Base-by-base conservation (phyloP, 305 asterid species). In the Fraxinus sp. region DNA sequence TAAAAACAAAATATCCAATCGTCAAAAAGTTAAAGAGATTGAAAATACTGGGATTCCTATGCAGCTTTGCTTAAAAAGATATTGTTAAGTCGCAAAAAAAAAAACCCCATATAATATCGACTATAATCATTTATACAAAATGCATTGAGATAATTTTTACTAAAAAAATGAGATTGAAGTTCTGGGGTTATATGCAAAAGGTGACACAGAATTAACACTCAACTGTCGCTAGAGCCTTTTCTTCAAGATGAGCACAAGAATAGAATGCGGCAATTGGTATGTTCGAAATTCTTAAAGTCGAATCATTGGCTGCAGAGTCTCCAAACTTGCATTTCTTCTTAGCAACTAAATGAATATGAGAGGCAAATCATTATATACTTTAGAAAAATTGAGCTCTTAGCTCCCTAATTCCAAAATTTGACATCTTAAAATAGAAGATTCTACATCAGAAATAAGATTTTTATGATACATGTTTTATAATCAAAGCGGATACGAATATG, bases 191-290 rank as follows among this genome's bases (percentile, higher is more conserved):
- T 35, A 35, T 35, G 37, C 7, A 35, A 35, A 35, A 35, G 37
- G 37, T 35, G 7, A 35, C 37, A 5, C 37, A 33, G 37, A 33
- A 33, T 33, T 4, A 33, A 32, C 4, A 32, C 4, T 2, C 33
- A 32, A 32, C 5, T 3, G 4, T 3, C 5, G 37, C 7, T 35
- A 35, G 7, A 35, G 37, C 37, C 7, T 35, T 35, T 35, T 35
- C 37, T 4, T 35, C 37, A 35, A 35, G 37, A 35, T 35, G 37
- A 5, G 7, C 16, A 49, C 1, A 2, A 49, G 20, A 49, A 11
- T 11, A 46, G 83, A 97, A 92, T 87, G 95, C 97, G 83, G 93
- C 95, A 82, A 94, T 81, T 3, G 97, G 94, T 80, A 95, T 84
- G 81, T 92, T 93, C 55, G 98, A 88, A 83, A 93, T 91, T 85